Conservation (phyloP, 495 filamentous ascomycete genomes). For the Clohesyomyces aquaticus region DNA sequence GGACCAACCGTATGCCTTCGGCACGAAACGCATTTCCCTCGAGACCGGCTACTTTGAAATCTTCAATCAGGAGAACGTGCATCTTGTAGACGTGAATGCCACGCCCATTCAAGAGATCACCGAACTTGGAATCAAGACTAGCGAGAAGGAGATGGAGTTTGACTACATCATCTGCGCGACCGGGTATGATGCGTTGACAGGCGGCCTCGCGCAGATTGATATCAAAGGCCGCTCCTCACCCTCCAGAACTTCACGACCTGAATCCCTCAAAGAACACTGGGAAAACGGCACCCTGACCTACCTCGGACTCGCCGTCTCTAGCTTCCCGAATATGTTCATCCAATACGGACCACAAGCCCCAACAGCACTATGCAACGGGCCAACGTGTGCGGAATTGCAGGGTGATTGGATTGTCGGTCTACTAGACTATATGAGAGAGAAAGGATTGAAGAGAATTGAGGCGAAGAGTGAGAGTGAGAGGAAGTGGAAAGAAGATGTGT, state of each 20-base stretch:
- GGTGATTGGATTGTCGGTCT: conserved; percentile 21
- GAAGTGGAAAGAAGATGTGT: conserved; percentile 18
- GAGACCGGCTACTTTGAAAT: conserved; percentile 49
- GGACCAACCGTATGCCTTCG: conserved; percentile 41
- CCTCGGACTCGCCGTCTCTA: conserved; percentile 37
- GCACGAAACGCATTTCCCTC: conserved; percentile 42
- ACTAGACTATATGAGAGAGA: conserved; percentile 17
- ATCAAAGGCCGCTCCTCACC: conserved; percentile 40
- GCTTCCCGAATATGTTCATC: conserved; percentile 50
- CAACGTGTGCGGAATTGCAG: conserved; percentile 29
- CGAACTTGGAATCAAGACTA: conserved; percentile 29
- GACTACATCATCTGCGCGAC: conserved; percentile 42
- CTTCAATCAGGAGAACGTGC: conserved; percentile 47
- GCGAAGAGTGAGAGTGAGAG: conserved; percentile 13
- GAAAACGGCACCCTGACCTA: conserved; percentile 41
- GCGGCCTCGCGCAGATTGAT: conserved; percentile 44
- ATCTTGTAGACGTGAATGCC: conserved; percentile 45
- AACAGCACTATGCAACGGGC: conserved; percentile 34
- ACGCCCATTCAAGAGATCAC: conserved; percentile 40
- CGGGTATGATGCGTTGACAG: conserved; percentile 49
- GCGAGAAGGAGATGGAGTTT: conserved; percentile 6
- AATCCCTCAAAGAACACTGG: conserved; percentile 42
- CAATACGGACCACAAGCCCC: conserved; percentile 47
- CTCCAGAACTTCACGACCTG: too few species aligned
- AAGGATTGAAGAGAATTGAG: conserved; percentile 19